Percentiles rank a stretch among this genome's conserved stretches.
phyloP scores from a whole-genome alignment of 495 filamentous ascomycete species.

The Apiosordaria backusii region DNA sequence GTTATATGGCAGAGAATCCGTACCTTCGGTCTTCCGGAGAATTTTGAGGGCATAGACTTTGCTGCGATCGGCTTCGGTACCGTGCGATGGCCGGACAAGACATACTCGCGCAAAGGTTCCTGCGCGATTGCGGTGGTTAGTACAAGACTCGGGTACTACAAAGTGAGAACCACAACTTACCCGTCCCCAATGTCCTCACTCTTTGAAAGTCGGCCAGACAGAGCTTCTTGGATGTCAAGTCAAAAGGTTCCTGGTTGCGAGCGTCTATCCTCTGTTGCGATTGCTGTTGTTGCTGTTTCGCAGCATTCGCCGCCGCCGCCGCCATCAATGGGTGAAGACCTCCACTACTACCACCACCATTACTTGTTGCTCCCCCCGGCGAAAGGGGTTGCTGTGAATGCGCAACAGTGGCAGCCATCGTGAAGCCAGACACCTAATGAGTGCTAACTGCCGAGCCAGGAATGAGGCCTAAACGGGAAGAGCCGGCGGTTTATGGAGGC shows the following conservation, averaged over 20 bases:
- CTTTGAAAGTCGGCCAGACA: conserved; percentile 72
- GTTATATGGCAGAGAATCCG: not conserved
- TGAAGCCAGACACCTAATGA: too few species aligned
- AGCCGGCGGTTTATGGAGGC: not conserved
- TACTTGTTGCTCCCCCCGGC: conserved; percentile 1
- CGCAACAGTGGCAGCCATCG: conserved; percentile 36
- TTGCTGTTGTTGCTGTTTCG: conserved; percentile 27
- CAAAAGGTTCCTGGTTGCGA: conserved; percentile 24
- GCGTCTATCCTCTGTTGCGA: conserved; percentile 8
- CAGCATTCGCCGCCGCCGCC: conserved; percentile 13
- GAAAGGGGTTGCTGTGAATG: conserved; percentile 24
- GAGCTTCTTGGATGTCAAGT: conserved; percentile 26
- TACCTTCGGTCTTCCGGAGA: conserved; percentile 73
- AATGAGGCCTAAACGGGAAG: not conserved
- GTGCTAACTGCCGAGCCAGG: not conserved
- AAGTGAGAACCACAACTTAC: conserved; percentile 40
- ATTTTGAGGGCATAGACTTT: conserved; percentile 93
- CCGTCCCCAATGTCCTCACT: conserved; percentile 87
- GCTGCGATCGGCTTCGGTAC: conserved; percentile 52
- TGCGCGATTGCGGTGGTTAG: conserved; percentile 36
- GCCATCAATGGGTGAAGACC: conserved; percentile 34
- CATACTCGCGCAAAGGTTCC: conserved; percentile 96
- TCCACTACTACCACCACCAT: conserved; percentile 6
- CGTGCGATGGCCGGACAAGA: conserved; percentile 64
- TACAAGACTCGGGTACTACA: not conserved